Evolutionary conservation across 257 asterid species (phyloP).

Genomic region (Lithospermum erythrorhizon): DNA sequence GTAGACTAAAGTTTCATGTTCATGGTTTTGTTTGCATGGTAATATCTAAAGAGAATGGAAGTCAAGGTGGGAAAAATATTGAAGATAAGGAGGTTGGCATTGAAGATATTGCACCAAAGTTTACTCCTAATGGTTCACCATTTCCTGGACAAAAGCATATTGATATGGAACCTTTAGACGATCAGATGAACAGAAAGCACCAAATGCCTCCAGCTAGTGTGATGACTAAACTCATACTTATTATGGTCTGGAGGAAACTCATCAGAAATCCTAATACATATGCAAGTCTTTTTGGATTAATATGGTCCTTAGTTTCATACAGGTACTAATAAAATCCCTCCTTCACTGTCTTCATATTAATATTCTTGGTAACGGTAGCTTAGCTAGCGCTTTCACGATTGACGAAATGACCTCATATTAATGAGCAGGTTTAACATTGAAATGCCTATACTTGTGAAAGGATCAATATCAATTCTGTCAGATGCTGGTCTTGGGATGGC

Average conservation of each 20-base stretch:
- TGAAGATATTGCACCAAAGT: constrained; percentile 32
- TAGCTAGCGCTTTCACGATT: no score
- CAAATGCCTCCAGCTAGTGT: constrained; percentile 97
- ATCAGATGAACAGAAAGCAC: constrained; percentile 28
- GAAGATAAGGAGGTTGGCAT: constrained; percentile 56
- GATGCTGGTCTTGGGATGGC: constrained; percentile 99
- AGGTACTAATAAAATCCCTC: constrained; percentile 24
- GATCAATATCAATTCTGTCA: constrained; percentile 79
- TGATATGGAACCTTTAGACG: constrained; percentile 39
- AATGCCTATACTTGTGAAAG: constrained; percentile 77
- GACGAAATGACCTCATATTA: background rate
- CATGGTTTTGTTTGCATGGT: background rate
- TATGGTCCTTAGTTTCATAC: constrained; percentile 82
- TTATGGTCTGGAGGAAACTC: constrained; percentile 94
- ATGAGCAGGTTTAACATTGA: constrained; percentile 64
- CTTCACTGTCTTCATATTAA: background rate
- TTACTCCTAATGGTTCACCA: constrained; percentile 38
- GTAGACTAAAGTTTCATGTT: background rate
- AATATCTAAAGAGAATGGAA: constrained; percentile 29
- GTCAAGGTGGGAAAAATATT: constrained; percentile 33
- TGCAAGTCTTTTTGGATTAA: constrained; percentile 70
- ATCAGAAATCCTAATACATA: constrained; percentile 94
- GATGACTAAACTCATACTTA: constrained; percentile 80
- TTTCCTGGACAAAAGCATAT: constrained; percentile 47
- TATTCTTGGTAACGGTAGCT: no score